Conservation (phyloP, 2,329 filamentous ascomycete species). For the Cytospora leucostoma region DNA sequence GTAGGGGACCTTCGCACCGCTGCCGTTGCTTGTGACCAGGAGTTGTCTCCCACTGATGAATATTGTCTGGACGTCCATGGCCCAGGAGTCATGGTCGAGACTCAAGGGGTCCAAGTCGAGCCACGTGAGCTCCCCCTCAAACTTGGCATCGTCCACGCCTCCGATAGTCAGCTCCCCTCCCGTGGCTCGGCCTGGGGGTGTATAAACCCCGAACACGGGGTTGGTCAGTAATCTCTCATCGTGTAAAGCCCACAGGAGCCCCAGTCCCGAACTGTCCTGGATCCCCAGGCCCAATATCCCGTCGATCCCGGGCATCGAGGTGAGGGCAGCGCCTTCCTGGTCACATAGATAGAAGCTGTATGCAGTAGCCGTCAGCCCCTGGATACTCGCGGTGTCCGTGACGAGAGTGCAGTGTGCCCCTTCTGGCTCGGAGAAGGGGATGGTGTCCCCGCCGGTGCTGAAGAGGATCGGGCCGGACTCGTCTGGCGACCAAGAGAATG, state of each 20-base stretch:
- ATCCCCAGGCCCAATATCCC: slow-evolving; percentile 22
- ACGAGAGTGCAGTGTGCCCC: slow-evolving; percentile 10
- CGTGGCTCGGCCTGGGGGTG: slow-evolving; percentile 29
- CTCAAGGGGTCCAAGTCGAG: slow-evolving; percentile 30
- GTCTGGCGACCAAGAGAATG: slow-evolving; percentile 14
- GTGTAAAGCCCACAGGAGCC: slow-evolving; percentile 33
- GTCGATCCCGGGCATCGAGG: slow-evolving; percentile 21
- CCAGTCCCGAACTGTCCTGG: slow-evolving; percentile 29
- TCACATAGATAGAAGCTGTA: slow-evolving; percentile 23
- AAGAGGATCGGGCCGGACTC: slow-evolving; percentile 1
- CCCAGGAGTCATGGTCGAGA: slow-evolving; percentile 29
- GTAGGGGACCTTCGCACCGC: slow-evolving; percentile 4
- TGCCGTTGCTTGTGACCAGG: slow-evolving; percentile 16
- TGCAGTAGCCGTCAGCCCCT: slow-evolving; percentile 7
- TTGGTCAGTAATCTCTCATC: slow-evolving; percentile 31
- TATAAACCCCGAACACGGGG: slow-evolving; percentile 35
- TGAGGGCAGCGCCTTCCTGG: slow-evolving; percentile 12
- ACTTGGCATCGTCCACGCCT: slow-evolving; percentile 33
- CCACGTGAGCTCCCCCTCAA: slow-evolving; percentile 32
- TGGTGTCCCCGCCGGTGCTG: slow-evolving; percentile 22
- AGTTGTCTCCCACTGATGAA: slow-evolving; percentile 31
- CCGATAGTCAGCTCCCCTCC: slow-evolving; percentile 36
- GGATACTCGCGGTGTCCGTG: slow-evolving; percentile 17
- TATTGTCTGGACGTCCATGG: slow-evolving; percentile 32
- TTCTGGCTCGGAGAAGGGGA: slow-evolving; percentile 11